Evolutionary conservation across 495 filamentous ascomycete species (phyloP).

Genomic region (Wilcoxina mikolae): DNA sequence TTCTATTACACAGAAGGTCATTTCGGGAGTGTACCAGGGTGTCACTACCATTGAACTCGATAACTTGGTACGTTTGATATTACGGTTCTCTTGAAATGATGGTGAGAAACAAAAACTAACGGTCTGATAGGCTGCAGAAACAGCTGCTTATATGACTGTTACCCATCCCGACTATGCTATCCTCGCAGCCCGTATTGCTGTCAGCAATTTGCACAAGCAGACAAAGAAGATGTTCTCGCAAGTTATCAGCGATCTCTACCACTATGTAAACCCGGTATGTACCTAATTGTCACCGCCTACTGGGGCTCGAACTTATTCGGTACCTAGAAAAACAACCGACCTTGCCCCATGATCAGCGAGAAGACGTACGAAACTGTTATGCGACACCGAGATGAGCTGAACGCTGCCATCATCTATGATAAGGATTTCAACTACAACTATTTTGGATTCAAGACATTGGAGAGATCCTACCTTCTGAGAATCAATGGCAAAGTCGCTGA

Average conservation of each 20-base stretch:
- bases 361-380: conserved; percentile 79
- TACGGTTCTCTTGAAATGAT: conserved; percentile 13
- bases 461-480: conserved; percentile 89
- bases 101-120: background rate
- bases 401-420: conserved; percentile 98
- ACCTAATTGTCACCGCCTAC: background rate
- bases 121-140: conserved; percentile 70
- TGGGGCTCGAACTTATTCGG: background rate
- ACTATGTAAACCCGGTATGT: conserved; percentile 72
- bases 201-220: conserved; percentile 99
- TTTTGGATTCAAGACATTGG: conserved; percentile 98
- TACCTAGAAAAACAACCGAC: conserved; percentile 52
- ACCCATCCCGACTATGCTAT: conserved; percentile 99
- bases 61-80: conserved; percentile 58
- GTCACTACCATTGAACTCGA: conserved; percentile 92
- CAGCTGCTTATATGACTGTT: conserved; percentile 98
- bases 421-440: conserved; percentile 99
- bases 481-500: conserved; percentile 88
- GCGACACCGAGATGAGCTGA: conserved; percentile 88
- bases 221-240: conserved; percentile 98
- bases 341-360: conserved; percentile 84
- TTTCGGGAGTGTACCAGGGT: conserved; percentile 96
- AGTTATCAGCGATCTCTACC: conserved; percentile 81
- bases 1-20: conserved; percentile 97
- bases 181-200: conserved; percentile 93